Evolutionary conservation across 139 green algal species (phyloP).

Genomic region (Helicosporidium sp.): DNA sequence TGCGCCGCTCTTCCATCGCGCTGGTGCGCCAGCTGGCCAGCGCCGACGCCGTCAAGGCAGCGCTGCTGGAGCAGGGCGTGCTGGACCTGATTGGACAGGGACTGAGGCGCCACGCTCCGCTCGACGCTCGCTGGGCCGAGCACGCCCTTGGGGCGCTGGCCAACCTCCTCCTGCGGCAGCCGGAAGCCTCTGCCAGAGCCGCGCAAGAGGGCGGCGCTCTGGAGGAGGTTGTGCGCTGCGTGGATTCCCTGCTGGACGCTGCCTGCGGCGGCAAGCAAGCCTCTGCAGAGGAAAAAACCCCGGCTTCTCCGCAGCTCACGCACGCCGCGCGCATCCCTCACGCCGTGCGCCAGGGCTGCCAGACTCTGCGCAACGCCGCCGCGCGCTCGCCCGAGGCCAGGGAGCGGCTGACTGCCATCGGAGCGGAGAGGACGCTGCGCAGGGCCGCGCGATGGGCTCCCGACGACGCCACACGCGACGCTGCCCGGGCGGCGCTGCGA

Average conservation of each 20-base stretch:
- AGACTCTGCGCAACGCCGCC: conserved; percentile 60
- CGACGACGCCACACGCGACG: conserved; percentile 35
- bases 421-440: conserved; percentile 40
- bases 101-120: no score
- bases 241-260: conserved; percentile 8
- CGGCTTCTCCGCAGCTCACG: no score
- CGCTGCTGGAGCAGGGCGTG: conserved; percentile 28
- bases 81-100: conserved; percentile 19
- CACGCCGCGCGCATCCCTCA: no score
- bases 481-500: conserved; percentile 51
- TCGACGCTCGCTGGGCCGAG: no score
- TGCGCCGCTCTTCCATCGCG: no score
- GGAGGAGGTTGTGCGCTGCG: conserved; percentile 19
- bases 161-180: conserved; percentile 5
- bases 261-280: background rate
- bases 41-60: conserved; percentile 51
- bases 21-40: conserved; percentile 60
- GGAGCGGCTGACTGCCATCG: conserved; percentile 29
- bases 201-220: conserved; percentile 26
- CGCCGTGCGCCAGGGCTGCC: conserved; percentile 42
- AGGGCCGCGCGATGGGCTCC: conserved; percentile 1
- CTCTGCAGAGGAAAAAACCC: conserved; percentile 3
- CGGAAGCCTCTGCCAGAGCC: no score
- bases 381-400: conserved; percentile 36
- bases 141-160: no score